phyloP scores from a whole-genome alignment of 2,329 filamentous ascomycete species.

The Aspergillus udagawae region DNA sequence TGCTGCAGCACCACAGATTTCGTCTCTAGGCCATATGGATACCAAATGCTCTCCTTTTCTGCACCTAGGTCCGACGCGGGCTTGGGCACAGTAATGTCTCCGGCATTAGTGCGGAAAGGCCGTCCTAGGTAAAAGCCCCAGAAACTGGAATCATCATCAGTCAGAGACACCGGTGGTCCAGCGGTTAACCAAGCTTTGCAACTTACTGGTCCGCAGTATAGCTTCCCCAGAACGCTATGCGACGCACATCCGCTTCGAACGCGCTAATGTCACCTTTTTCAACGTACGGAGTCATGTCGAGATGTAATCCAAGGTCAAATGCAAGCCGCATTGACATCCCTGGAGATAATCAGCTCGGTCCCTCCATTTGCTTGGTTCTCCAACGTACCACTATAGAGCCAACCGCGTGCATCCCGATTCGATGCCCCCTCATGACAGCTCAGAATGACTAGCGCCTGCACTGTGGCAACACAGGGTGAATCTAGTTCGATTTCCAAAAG shows the following conservation, averaged over 20 bases:
- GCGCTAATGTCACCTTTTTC: conserved; percentile 36
- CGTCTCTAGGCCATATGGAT: conserved; percentile 26
- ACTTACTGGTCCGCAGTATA: conserved; percentile 41
- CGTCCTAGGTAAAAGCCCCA: conserved; percentile 44
- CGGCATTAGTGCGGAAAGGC: conserved; percentile 39
- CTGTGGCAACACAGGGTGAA: conserved; percentile 45
- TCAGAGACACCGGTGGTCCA: accelerated
- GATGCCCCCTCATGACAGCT: conserved; percentile 44
- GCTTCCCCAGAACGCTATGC: conserved; percentile 42
- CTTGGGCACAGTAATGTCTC: conserved; percentile 39
- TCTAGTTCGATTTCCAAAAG: conserved; percentile 48
- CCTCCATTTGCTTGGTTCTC: neutral
- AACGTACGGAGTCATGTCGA: conserved; percentile 40
- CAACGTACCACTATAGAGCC: conserved; percentile 44
- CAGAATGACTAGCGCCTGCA: conserved; percentile 45
- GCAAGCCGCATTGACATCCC: conserved; percentile 45
- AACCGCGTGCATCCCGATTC: conserved; percentile 44
- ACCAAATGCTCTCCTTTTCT: conserved; percentile 29
- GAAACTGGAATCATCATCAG: conserved; percentile 24
- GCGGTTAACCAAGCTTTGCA: neutral
- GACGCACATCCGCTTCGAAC: conserved; percentile 38
- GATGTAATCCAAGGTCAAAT: conserved; percentile 43
- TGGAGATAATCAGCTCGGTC: conserved; percentile 6
- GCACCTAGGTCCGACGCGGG: conserved; percentile 26
- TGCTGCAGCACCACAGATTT: conserved; percentile 11